These are phyloP conservation scores for Zygoascus meyerae DNA, from an alignment of 1,139 yeast species.

Conservation along the genomic window DNA sequence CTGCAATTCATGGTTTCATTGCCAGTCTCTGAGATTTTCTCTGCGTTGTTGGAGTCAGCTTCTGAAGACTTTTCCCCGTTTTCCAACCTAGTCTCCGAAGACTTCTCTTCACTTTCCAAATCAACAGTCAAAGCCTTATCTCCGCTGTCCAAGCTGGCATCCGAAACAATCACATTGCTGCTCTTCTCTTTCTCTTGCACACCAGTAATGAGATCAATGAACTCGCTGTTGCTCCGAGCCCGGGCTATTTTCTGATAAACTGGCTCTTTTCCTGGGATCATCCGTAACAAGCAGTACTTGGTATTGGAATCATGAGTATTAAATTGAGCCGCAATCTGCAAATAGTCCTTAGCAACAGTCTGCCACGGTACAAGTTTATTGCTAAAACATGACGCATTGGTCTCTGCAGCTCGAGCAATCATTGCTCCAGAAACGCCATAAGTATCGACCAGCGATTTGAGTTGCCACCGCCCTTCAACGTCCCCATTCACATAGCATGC, in stretches of 20 bases:
- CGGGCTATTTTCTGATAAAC: slow-evolving; percentile 54
- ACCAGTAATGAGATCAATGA: not conserved
- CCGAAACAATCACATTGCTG: too few relatives aligned
- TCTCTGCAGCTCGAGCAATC: slow-evolving; percentile 90
- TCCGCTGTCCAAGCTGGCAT: too few relatives aligned
- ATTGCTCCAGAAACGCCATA: slow-evolving; percentile 72
- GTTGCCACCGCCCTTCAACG: slow-evolving; percentile 51
- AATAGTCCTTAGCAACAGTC: slow-evolving; percentile 49
- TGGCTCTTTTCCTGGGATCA: slow-evolving; percentile 71
- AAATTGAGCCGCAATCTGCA: slow-evolving; percentile 47
- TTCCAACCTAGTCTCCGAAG: too few relatives aligned
- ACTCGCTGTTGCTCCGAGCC: slow-evolving; percentile 39
- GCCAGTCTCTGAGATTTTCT: too few relatives aligned
- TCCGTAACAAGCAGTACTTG: slow-evolving; percentile 71
- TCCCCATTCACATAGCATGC: slow-evolving; percentile 80
- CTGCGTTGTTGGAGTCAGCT: too few relatives aligned
- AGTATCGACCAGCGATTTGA: slow-evolving; percentile 44
- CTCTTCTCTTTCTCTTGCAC: too few relatives aligned
- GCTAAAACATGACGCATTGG: slow-evolving; percentile 71
- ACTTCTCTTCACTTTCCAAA: too few relatives aligned
- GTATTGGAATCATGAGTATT: slow-evolving; percentile 66
- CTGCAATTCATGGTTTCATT: too few relatives aligned
- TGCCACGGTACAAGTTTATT: slow-evolving; percentile 49
- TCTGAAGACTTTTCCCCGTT: too few relatives aligned
- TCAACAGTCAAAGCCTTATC: too few relatives aligned